Conservation (phyloP, 2,329 filamentous ascomycete species). For the Aquanectria penicillioides region DNA sequence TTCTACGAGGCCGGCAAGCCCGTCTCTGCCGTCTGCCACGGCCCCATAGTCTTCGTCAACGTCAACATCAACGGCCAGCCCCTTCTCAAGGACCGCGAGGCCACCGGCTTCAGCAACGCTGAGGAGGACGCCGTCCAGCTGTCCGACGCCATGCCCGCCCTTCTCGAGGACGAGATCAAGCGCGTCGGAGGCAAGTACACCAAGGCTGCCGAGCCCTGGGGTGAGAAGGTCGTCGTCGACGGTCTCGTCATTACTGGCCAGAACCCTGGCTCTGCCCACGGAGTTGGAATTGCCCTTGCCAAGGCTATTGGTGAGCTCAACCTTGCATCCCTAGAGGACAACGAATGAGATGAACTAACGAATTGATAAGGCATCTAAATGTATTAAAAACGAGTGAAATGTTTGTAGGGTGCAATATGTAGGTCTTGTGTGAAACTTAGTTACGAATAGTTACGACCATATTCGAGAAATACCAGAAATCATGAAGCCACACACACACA, state of each 20-base stretch:
- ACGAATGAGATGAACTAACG: neutral
- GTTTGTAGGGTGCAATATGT: no score
- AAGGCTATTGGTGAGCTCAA: conserved; percentile 52
- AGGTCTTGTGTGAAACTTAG: neutral
- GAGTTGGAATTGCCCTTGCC: conserved; percentile 61
- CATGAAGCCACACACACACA: no score
- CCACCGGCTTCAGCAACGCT: conserved; percentile 72
- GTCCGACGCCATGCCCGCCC: conserved; percentile 65
- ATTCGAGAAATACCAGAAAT: conserved; percentile 10
- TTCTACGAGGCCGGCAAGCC: conserved; percentile 71
- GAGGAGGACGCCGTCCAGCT: conserved; percentile 59
- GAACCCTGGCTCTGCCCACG: conserved; percentile 64
- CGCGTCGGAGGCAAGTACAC: conserved; percentile 64
- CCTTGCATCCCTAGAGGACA: no score
- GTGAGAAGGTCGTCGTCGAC: conserved; percentile 59
- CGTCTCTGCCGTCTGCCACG: conserved; percentile 76
- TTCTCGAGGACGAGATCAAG: conserved; percentile 66
- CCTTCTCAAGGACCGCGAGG: conserved; percentile 64
- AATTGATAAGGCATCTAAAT: neutral
- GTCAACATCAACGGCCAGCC: conserved; percentile 64
- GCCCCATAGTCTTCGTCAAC: conserved; percentile 69
- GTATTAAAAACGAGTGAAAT: no score
- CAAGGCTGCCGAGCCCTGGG: conserved; percentile 63
- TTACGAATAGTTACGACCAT: conserved; percentile 16
- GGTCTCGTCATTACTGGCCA: conserved; percentile 67